phyloP scores from a whole-genome alignment of 495 filamentous ascomycete genomes.

The Lentithecium fluviatile region DNA sequence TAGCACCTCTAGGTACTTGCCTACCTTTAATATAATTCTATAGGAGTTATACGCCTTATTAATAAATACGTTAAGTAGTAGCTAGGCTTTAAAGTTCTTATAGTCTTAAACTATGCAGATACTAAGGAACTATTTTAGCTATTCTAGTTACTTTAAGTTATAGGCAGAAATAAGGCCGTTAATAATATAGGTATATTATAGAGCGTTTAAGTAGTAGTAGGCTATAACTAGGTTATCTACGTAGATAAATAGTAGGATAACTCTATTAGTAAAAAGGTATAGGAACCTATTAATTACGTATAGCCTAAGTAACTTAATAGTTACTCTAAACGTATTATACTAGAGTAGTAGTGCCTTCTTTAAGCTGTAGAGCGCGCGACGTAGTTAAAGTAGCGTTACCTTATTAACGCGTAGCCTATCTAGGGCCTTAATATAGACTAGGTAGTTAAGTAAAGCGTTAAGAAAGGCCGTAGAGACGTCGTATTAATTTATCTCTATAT shows the following conservation, averaged over 20 bases:
- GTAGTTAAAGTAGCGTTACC: not conserved
- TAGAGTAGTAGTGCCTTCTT: conserved; percentile 17
- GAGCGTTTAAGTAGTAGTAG: no score
- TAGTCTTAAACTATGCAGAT: not conserved
- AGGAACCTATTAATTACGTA: not conserved
- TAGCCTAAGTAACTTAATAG: conserved; percentile 9
- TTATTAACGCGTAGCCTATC: not conserved
- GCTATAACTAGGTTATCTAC: no score
- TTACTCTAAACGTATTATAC: conserved; percentile 12
- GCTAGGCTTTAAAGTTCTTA: not conserved
- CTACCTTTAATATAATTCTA: not conserved
- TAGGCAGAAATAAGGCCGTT: not conserved
- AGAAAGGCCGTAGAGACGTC: conserved; percentile 6
- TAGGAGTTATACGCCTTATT: not conserved
- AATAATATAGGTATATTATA: not conserved
- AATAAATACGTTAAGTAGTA: conserved; percentile 1
- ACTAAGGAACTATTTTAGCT: not conserved
- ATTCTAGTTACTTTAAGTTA: not conserved
- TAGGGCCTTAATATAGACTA: not conserved
- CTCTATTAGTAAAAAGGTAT: not conserved
- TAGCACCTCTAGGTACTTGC: not conserved
- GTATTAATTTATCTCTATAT: conserved; percentile 8
- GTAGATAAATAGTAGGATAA: no score
- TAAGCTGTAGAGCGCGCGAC: conserved; percentile 15
- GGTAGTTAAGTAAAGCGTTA: not conserved